Conservation (phyloP, 805 yeast genomes). For the Pichia pseudocactophila region DNA sequence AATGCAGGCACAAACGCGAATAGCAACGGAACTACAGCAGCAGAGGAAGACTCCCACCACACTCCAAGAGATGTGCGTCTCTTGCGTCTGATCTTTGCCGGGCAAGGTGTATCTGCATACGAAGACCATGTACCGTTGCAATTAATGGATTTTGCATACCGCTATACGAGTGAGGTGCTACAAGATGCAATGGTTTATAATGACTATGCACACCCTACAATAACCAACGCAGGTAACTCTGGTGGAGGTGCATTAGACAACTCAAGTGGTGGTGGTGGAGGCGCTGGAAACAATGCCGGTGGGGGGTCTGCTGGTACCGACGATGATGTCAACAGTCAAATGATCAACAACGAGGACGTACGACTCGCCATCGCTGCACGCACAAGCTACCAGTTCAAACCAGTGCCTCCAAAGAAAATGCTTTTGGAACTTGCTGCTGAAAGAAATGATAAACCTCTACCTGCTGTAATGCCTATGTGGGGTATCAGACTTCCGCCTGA, state of each 20-base stretch:
- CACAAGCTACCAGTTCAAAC: constrained; percentile 93
- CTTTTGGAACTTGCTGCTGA: constrained; percentile 87
- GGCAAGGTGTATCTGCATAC: constrained; percentile 84
- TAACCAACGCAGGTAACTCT: constrained; percentile 32
- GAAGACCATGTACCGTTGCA: constrained; percentile 96
- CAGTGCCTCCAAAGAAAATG: constrained; percentile 89
- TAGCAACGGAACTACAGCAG: neutral
- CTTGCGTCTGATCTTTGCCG: constrained; percentile 82
- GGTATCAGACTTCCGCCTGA: constrained; percentile 96
- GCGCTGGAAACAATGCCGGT: constrained; percentile 25
- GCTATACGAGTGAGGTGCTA: constrained; percentile 77
- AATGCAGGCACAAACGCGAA: neutral
- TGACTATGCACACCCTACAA: constrained; percentile 57
- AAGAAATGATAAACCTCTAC: constrained; percentile 79
- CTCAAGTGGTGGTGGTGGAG: neutral
- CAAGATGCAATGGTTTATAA: constrained; percentile 85
- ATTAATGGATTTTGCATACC: constrained; percentile 91
- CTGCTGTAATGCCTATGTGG: constrained; percentile 84
- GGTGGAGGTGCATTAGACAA: constrained; percentile 15
- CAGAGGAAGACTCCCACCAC: constrained; percentile 9
- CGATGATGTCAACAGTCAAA: neutral
- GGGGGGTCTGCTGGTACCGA: neutral
- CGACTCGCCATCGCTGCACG: constrained; percentile 89
- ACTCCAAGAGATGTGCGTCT: constrained; percentile 88
- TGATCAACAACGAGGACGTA: constrained; percentile 77